A percentile compares a stretch with the other conserved stretches of the same genome.
Evolutionary conservation across 805 yeast genomes (phyloP).

Genomic region (Candida coleopterorum): DNA sequence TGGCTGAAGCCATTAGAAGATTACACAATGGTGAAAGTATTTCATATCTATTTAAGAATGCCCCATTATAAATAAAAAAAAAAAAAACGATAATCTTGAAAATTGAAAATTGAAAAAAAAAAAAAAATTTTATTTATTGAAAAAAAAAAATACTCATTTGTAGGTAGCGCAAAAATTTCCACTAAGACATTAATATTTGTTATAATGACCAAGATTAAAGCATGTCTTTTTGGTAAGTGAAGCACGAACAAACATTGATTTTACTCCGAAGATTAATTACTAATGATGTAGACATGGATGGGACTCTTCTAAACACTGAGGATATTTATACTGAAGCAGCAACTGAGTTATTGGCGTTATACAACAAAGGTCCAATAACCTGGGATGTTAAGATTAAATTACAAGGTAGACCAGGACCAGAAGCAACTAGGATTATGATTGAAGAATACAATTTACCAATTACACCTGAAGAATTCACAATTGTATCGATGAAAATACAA

Average conservation of each 20-base stretch:
- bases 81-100: too few species aligned
- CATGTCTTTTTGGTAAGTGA: conserved; percentile 66
- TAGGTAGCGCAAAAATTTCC: too few species aligned
- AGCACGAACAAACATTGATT: too few species aligned
- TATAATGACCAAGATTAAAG: conserved; percentile 37
- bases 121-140: too few species aligned
- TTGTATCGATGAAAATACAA: conserved; percentile 51
- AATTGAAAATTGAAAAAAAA: too few species aligned
- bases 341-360: conserved; percentile 58
- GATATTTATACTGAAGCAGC: conserved; percentile 81
- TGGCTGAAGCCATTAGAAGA: conserved; percentile 81
- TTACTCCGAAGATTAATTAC: too few species aligned
- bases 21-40: conserved; percentile 85
- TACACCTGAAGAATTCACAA: conserved; percentile 60
- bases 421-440: conserved; percentile 60
- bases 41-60: conserved; percentile 70
- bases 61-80: conserved; percentile 36
- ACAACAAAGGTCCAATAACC: conserved; percentile 74
- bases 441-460: conserved; percentile 62
- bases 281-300: conserved; percentile 96
- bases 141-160: too few species aligned
- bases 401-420: conserved; percentile 89
- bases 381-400: conserved; percentile 87
- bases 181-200: too few species aligned
- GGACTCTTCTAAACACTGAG: conserved; percentile 87